Base-by-base conservation (phyloP, 441 rosid genomes). In the Bocquillonia castaneifolia region DNA sequence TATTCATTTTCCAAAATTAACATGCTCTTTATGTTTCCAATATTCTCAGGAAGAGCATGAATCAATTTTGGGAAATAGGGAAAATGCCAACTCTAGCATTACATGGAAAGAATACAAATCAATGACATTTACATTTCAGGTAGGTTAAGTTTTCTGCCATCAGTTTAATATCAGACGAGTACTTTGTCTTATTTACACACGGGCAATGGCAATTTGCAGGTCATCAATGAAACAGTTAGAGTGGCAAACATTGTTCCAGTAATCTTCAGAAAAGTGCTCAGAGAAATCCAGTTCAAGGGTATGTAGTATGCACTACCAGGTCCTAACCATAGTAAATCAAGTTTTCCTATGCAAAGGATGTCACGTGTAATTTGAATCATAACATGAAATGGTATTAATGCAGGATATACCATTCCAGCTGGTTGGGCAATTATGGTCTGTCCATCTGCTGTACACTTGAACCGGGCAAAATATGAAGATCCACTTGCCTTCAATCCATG, bases 391-490 rank as follows among this genome's bases (percentile, higher is more conserved):
- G 34, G 53, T 58, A 59, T 60, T 59, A 28, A 61, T 77, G 78
- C 86, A 94, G 99, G 86, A 74, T 84, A 81, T 80, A 92, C 94
- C 42, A 86, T 94, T 76, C 98, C 99, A 71, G 93, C 92, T 71
- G 96, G 92, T 59, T 94, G 99, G 99, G 97, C 90, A 22, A 85
- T 94, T 29, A 94, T 94, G 97, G 97, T 94, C 72, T 90, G 97
- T 78, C 99, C 99, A 52, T 97, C 99, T 34, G 99, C 97, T 58
- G 93, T 92, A 73, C 99, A 94, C 83, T 81, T 92, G 78, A 87
- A 85, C 81, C 88, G 88, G 48, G 78, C 66, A 63, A 90, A 69
- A 71, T 92, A 90, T 71, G 83, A 88, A 68, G 86, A 90, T 80
- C 98, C 99, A 54, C 85, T 86, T 15, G 64, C 84, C 74, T 94